Percentiles rank a stretch among this genome's conserved stretches.
Conservation (phyloP, 805 yeast genomes). For the Jamesozyma rosinii region DNA sequence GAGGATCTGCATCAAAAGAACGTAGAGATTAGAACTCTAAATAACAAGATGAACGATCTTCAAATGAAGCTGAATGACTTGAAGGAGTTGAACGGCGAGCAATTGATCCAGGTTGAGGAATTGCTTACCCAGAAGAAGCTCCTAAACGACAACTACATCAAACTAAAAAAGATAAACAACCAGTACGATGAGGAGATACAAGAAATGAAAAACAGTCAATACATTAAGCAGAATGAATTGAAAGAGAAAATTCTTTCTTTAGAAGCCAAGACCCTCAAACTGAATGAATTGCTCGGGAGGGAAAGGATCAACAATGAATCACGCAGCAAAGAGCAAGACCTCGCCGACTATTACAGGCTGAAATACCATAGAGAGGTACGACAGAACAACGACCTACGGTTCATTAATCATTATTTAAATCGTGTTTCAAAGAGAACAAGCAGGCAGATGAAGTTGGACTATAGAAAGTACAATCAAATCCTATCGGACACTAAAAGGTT, state of each 20-base stretch:
- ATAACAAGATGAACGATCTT: neutral
- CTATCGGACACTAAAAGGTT: constrained; percentile 5
- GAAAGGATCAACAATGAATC: constrained; percentile 4
- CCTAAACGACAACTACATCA: constrained; percentile 3
- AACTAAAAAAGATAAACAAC: neutral
- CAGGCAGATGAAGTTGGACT: constrained; percentile 23
- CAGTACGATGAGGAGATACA: neutral
- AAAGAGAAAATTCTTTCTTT: constrained; percentile 1
- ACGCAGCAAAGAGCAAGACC: constrained; percentile 11
- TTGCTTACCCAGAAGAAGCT: constrained; percentile 1
- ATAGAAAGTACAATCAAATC: constrained; percentile 21
- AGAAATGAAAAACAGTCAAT: neutral
- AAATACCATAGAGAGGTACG: constrained; percentile 26
- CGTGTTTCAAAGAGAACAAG: constrained; percentile 26
- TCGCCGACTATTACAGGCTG: constrained; percentile 24
- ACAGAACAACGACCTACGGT: constrained; percentile 26
- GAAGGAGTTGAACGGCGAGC: constrained; percentile 2
- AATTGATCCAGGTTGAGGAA: constrained; percentile 2
- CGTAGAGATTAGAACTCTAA: neutral
- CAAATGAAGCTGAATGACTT: neutral
- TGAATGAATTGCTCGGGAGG: neutral
- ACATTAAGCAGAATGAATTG: neutral
- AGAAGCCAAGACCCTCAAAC: neutral
- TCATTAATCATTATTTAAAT: constrained; percentile 27
- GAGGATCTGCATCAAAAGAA: neutral